Percentiles rank a stretch among this genome's conserved stretches.
These are phyloP conservation scores for Agarophyton chilense DNA, from an alignment of 23 red algal genomes.

Conservation along the genomic window DNA sequence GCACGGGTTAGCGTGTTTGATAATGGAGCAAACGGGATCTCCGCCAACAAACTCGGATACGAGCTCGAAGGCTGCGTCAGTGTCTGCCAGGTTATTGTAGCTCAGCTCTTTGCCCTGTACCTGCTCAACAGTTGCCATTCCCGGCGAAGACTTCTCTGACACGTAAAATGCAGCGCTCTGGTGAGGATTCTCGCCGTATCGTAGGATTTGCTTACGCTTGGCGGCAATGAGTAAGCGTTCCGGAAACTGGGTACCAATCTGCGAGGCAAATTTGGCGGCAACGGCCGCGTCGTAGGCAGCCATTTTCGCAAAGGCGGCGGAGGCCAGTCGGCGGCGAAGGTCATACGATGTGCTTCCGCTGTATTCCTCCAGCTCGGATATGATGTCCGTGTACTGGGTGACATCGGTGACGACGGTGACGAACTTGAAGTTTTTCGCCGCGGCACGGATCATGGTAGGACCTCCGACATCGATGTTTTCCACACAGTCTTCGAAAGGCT, in stretches of 20 bases:
- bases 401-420: conserved; percentile 95
- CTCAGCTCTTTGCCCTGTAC: conserved; percentile 98
- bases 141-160: background rate
- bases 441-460: conserved; percentile 90
- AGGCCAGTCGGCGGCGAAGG: conserved; percentile 74
- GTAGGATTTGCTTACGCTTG: conserved; percentile 82
- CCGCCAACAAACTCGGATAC: conserved; percentile 83
- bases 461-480: conserved; percentile 98
- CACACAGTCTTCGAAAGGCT: conserved; percentile 76
- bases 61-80: conserved; percentile 95
- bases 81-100: conserved; percentile 99
- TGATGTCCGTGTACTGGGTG: conserved; percentile 79
- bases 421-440: conserved; percentile 82
- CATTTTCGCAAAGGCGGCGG: conserved; percentile 61
- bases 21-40: conserved; percentile 84
- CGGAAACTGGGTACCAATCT: conserved; percentile 71
- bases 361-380: conserved; percentile 84
- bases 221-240: conserved; percentile 55
- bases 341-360: conserved; percentile 61
- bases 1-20: conserved; percentile 98
- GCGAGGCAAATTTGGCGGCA: conserved; percentile 63
- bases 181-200: conserved; percentile 99
- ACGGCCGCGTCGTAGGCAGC: conserved; percentile 92
- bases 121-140: conserved; percentile 83
- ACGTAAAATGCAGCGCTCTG: conserved; percentile 93